A percentile compares a stretch with the other conserved stretches of the same genome.
Conservation (phyloP, 345 rosid genomes). For the Triadica sebifera region DNA sequence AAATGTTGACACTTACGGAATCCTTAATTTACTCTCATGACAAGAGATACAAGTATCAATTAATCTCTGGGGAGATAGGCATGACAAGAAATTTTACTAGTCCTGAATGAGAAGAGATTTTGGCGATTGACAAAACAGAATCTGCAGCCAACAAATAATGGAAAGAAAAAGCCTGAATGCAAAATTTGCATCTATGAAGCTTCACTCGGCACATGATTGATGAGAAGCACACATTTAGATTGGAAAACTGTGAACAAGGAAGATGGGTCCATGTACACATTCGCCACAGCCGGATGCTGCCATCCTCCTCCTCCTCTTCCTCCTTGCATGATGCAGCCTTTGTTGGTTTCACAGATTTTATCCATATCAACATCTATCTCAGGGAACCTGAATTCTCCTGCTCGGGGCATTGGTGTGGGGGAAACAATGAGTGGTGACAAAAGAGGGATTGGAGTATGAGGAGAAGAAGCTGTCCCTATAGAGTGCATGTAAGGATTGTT, state of each 20-base stretch:
- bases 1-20: too few species aligned
- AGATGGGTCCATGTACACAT: slow-evolving; percentile 31
- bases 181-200: not conserved
- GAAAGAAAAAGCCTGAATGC: not conserved
- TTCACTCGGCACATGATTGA: slow-evolving; percentile 29
- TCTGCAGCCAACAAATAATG: not conserved
- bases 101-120: not conserved
- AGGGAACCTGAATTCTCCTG: slow-evolving; percentile 30
- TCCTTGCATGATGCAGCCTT: not conserved
- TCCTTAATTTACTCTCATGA: not conserved
- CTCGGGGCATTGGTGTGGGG: slow-evolving; percentile 23
- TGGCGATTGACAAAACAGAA: not conserved
- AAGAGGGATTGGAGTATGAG: slow-evolving; percentile 44
- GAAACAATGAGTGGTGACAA: slow-evolving; percentile 47
- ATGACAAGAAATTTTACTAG: too few species aligned
- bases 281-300: slow-evolving; percentile 16
- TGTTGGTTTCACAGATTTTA: too few species aligned
- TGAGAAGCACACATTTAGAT: slow-evolving; percentile 47
- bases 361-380: not conserved
- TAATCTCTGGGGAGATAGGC: too few species aligned
- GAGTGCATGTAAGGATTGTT: not conserved
- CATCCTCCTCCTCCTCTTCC: slow-evolving; percentile 5
- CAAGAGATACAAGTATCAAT: not conserved
- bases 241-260: slow-evolving; percentile 36
- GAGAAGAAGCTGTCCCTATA: not conserved